Base-by-base conservation (phyloP, 2,329 filamentous ascomycete genomes). In the Bipolaris zeicola region DNA sequence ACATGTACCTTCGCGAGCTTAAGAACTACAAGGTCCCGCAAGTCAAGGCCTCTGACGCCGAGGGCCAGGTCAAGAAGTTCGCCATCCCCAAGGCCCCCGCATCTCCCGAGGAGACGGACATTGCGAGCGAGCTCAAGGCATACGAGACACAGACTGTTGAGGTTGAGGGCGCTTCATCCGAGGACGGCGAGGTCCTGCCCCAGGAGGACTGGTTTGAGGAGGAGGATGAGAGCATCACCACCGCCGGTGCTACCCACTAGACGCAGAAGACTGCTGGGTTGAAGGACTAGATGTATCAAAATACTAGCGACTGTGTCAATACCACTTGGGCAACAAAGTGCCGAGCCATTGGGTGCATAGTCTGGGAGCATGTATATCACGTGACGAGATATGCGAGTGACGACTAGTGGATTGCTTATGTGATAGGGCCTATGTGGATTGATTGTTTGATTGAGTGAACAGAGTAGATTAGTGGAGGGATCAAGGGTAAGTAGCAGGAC, bases 81-180 rank as follows among this genome's bases (percentile, higher is more conserved):
- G 76, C 77, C 74, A 77, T 89, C 65, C 95, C 95, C 72, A 87
- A 90, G 79, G 80, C 92, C 57, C 94, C 95, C 74, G 81, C 85
- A 76, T 96, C 92, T 34, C 95, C 95, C 76, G 95, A 98, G 81
- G 94, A 98, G 85, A 82, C 89, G 80, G 91, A 96, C 80, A 90
- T 99, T 64, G 92, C 93, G 76, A 89, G 86, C 79, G 94, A 91
- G 79, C 82, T 99, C 78, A 89, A 95, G 83, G 89, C 92, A 77
- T 99, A 99, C 86, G 94, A 98, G 86, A 86, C 82, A 77, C 92
- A 96, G 85, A 86, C 89, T 70, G 93, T 97, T 68, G 95, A 99
- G 81, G 89, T 98, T 66, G 94, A 98, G 84, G 94, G 94, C 67
- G 87, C 91, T 66, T 82, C 84, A 68, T 78, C 80, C 59, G 68